phyloP scores from a whole-genome alignment of 108 stramenopile species.

The Poteriospumella lacustris region DNA sequence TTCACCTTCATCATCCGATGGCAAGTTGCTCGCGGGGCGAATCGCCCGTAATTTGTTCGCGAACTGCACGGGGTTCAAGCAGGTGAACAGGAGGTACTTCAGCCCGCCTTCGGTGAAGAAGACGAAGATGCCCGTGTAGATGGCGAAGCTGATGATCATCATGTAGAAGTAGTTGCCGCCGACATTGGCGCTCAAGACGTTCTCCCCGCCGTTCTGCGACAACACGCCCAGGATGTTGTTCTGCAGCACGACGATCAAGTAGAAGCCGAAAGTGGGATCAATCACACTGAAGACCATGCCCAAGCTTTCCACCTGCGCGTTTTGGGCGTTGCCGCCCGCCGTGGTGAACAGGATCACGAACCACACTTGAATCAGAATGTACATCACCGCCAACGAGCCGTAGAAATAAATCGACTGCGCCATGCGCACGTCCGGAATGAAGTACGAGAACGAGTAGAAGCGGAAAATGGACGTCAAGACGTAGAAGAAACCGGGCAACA shows the following conservation, averaged over 20 bases:
- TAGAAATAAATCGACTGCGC: constrained; percentile 27
- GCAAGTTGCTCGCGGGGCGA: not conserved
- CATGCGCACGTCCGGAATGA: not conserved
- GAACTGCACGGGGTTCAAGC: not conserved
- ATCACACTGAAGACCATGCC: not conserved
- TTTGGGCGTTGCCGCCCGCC: not conserved
- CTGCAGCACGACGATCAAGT: not conserved
- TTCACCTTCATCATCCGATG: not conserved
- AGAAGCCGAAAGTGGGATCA: constrained; percentile 20
- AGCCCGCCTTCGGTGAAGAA: not conserved
- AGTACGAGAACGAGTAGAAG: constrained; percentile 18
- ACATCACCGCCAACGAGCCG: not conserved
- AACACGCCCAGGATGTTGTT: not conserved
- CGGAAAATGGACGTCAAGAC: not conserved
- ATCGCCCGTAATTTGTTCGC: not conserved
- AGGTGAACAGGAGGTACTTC: not conserved
- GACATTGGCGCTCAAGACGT: not conserved
- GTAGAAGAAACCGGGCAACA: not conserved
- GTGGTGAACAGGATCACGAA: not conserved
- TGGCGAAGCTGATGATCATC: not conserved
- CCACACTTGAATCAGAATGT: not conserved
- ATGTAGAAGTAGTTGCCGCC: not conserved
- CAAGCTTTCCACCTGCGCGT: not conserved
- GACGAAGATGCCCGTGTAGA: not conserved
- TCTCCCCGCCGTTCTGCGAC: not conserved